Evolutionary conservation across 108 stramenopile species (phyloP), one percentile per base, ranked within the genome.

Genomic region (Pseudonitzschia delicatissima): DNA sequence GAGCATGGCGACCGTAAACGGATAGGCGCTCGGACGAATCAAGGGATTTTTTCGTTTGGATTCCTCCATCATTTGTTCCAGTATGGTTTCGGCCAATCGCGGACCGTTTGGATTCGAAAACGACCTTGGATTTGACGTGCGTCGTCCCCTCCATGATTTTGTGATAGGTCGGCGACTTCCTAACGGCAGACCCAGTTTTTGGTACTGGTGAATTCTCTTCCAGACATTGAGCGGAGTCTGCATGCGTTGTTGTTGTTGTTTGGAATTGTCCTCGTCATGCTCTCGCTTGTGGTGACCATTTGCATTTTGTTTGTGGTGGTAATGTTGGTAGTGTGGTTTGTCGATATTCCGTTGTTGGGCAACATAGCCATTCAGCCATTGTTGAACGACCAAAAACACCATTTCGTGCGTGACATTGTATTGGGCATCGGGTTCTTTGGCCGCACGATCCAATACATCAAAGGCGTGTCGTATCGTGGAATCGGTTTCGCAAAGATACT

Each of bases 71-170:
- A 76, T 76, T 31, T 34, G 18, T 23, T 76, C 63, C 55, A 76
- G 36, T 11, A 76, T 76, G 12, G 62, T 58, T 60, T 76, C 74
- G 29, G 74, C 74, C n/a, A 76, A 35, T 13, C 40, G 26, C n/a
- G 74, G 62, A n/a, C 58, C 66, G 36, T 53, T n/a, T 4, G 36
- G 45, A 31, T 52, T 18, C 17, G 51, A 64, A 36, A 48, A 34
- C 31, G 57, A n/a, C 63, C 26, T 36, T 37, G 5, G 63, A 69
- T 69, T 65, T 68, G 35, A 53, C 57, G 53, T 67, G 33, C 2
- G 74, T 62, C 1, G 66, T 67, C 4, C 48, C 67, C 35, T 76
- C 74, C 40, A 76, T 62, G 25, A 76, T 50, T 40, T 52, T 34
- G 45, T 69, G 74, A 27, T 50, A 63, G n/a, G 64, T 65, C 37